Base-by-base conservation (phyloP, 1,284 basidiomycete genomes). In the Microbotryum silenes-acaulis region DNA sequence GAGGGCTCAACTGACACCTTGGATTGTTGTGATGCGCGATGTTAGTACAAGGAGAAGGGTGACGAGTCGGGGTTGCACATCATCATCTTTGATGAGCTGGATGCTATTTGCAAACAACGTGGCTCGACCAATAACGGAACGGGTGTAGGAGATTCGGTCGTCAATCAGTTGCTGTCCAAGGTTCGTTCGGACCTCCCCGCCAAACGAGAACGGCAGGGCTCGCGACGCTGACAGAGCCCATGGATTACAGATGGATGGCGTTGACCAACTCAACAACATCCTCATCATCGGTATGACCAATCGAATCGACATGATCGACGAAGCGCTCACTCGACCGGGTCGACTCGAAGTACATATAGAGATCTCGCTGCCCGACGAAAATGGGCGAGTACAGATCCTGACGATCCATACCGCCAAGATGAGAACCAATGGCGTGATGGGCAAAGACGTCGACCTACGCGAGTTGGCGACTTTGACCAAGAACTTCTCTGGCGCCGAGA, bases 331-430 rank as follows among this genome's bases (percentile, higher is more conserved):
- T 16, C 92, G 96, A 72, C 94, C 96, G 1, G 96, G 96, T 61
- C 92, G 96, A 80, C 86, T 99, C 54, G 96, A 99, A 75, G 94
- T 98, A n/a, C 96, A 98, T 77, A 97, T 99, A 85, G 96, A 99
- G 77, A 97, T 99, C 67, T 96, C 91, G 6, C 80, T 98, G 2
- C 96, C 96, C 0, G 94, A 98, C 73, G 93, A 94, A 74, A 79
- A 86, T 4, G 96, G 96, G 56, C 89, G 96, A 27, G 79, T 83
- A 56, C 96, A 98, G 77, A 99, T 98, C 71, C 80, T 99, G 67
- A 89, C 81, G 70, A 99, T 99, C 71, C 96, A 99, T 75, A 98
- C 96, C 0, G 74, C 82, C 64, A 94, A 94, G 78, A 98, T 98
- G 94, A 84, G 89, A 46, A 81, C 76, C 46, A 97, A 97, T 75